Percentiles rank a stretch among this genome's conserved stretches.
These are phyloP conservation scores for Mucor saturninus DNA, from an alignment of 371 early-diverging fungal species.

Conservation along the genomic window DNA sequence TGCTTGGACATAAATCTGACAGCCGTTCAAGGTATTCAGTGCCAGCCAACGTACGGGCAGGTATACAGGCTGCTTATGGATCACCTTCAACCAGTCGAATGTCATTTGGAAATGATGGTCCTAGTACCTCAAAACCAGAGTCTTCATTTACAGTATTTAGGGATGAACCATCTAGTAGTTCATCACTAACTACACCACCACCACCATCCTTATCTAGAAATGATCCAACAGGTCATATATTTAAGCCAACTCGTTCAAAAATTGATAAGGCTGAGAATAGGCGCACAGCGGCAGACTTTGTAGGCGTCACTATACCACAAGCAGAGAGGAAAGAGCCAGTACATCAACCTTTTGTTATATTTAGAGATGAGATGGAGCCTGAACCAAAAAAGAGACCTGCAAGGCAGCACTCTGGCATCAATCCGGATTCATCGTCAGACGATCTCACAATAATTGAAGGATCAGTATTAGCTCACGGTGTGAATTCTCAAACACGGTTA, in stretches of 20 bases:
- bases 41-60: slow-evolving; percentile 22
- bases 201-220: slow-evolving; percentile 2
- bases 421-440: neutral
- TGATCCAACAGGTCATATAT: neutral
- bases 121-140: neutral
- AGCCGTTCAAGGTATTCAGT: slow-evolving; percentile 19
- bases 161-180: slow-evolving; percentile 11
- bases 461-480: too few species aligned
- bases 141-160: slow-evolving; percentile 1
- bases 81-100: neutral
- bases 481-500: neutral
- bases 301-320: slow-evolving; percentile 56
- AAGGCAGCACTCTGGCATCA: neutral
- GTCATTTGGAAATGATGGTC: slow-evolving; percentile 5
- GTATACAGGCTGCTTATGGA: slow-evolving; percentile 10
- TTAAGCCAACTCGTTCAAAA: slow-evolving; percentile 26
- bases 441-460: neutral
- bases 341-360: slow-evolving; percentile 8
- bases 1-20: slow-evolving; percentile 35
- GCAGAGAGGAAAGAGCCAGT: slow-evolving; percentile 3
- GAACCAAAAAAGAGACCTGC: too few species aligned
- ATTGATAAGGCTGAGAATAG: slow-evolving; percentile 56
- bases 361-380: neutral
- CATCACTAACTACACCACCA: slow-evolving; percentile 23
- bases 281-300: slow-evolving; percentile 49